Conservation (phyloP, 148 eudicot species). For the Silene latifolia region DNA sequence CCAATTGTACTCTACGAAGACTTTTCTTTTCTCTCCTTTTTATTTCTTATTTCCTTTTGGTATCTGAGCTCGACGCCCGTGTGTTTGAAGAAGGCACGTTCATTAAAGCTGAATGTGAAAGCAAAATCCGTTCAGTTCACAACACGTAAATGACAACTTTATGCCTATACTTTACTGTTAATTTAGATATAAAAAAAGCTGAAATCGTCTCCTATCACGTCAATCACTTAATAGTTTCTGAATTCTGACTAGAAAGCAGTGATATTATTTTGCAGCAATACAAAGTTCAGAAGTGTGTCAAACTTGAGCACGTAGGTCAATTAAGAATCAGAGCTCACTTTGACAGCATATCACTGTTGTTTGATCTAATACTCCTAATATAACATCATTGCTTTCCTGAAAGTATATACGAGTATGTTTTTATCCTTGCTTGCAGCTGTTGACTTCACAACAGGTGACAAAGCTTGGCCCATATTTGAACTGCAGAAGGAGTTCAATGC, state of each 20-base stretch:
- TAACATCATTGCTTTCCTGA: not conserved
- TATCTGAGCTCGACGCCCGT: not conserved
- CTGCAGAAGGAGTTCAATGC: constrained; percentile 93
- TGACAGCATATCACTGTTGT: not conserved
- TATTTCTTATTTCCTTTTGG: not conserved
- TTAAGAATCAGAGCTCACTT: not conserved
- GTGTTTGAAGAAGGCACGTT: not conserved
- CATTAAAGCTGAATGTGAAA: constrained; percentile 5
- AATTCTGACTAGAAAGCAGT: not conserved
- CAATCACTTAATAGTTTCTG: not conserved
- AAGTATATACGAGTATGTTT: not conserved
- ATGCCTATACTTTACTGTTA: no score
- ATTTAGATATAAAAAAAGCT: not conserved
- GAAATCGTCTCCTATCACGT: not conserved
- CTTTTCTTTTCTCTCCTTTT: not conserved
- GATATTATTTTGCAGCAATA: not conserved
- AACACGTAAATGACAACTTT: not conserved
- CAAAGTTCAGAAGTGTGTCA: not conserved
- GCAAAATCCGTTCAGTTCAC: not conserved
- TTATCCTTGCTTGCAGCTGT: constrained; percentile 49
- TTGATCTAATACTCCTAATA: not conserved
- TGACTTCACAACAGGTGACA: constrained; percentile 84
- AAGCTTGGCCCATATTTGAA: constrained; percentile 86
- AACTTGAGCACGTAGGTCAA: not conserved
- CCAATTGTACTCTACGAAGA: not conserved